A percentile compares a stretch with the other conserved stretches of the same genome.
These are phyloP conservation scores for Hypoxylon subgilvum DNA, from an alignment of 495 filamentous ascomycete genomes.

Conservation along the genomic window DNA sequence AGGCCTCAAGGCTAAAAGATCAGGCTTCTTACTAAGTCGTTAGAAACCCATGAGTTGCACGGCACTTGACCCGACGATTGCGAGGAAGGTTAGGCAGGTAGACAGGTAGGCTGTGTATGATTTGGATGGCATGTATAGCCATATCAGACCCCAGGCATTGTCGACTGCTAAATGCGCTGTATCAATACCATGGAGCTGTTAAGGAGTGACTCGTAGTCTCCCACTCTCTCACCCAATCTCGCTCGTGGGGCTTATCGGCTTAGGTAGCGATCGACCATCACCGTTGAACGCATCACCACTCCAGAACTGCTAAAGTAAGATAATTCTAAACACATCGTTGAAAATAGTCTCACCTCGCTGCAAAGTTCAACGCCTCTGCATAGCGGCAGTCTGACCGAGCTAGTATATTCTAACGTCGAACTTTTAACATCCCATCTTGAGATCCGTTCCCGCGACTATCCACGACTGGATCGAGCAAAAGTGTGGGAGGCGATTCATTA, in stretches of 20 bases:
- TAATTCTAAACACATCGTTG: slow-evolving; percentile 15
- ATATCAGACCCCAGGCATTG: slow-evolving; percentile 14
- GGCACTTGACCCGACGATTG: slow-evolving; percentile 27
- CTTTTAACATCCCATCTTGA: slow-evolving; percentile 6
- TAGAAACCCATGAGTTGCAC: slow-evolving; percentile 30
- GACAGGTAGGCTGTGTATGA: slow-evolving; percentile 27
- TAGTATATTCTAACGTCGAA: not conserved
- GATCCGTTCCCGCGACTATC: slow-evolving; percentile 17
- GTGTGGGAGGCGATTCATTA: slow-evolving; percentile 34
- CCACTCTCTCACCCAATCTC: slow-evolving; percentile 15
- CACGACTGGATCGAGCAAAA: slow-evolving; percentile 22
- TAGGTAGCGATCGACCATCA: slow-evolving; percentile 17
- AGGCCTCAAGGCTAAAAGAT: slow-evolving; percentile 33
- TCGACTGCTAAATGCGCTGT: not conserved
- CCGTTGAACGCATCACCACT: slow-evolving; percentile 19
- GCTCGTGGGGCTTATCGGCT: slow-evolving; percentile 28
- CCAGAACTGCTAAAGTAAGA: slow-evolving; percentile 4
- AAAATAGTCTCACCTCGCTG: slow-evolving; percentile 19
- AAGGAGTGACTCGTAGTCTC: slow-evolving; percentile 15
- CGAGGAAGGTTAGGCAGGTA: slow-evolving; percentile 13
- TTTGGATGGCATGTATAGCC: slow-evolving; percentile 12
- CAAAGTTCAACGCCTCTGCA: slow-evolving; percentile 16
- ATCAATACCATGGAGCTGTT: slow-evolving; percentile 8
- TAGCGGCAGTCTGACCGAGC: slow-evolving; percentile 13
- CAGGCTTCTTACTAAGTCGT: slow-evolving; percentile 34